Percentiles rank a stretch among this genome's conserved stretches.
These are phyloP conservation scores for Lagerstroemia speciosa DNA, from an alignment of 345 rosid species.

Conservation along the genomic window DNA sequence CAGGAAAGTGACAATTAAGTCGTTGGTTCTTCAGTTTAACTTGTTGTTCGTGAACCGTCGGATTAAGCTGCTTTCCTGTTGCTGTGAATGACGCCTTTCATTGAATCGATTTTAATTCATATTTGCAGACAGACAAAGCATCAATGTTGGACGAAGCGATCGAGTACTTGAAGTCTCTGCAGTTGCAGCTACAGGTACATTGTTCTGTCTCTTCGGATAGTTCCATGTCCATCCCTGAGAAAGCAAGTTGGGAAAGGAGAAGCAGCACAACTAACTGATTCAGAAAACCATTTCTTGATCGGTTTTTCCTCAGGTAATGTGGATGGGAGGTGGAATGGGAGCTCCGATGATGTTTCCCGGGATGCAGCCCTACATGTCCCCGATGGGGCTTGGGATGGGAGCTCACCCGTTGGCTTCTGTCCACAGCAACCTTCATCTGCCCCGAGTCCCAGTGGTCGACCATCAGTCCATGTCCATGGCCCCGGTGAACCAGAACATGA, in stretches of 20 bases:
- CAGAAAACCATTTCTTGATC: not conserved
- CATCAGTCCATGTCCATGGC: slow-evolving; percentile 27
- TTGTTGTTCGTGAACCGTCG: too few species aligned
- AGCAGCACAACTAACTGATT: not conserved
- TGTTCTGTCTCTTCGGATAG: not conserved
- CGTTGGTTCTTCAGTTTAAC: too few species aligned
- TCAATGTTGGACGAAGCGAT: slow-evolving; percentile 93
- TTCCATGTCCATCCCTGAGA: not conserved
- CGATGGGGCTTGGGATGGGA: slow-evolving; percentile 48
- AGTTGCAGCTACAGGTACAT: slow-evolving; percentile 72
- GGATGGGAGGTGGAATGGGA: slow-evolving; percentile 80
- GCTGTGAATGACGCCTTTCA: not conserved
- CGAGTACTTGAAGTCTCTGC: slow-evolving; percentile 86
- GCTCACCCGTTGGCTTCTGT: slow-evolving; percentile 22
- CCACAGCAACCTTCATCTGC: slow-evolving; percentile 30
- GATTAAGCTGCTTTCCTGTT: too few species aligned
- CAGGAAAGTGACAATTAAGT: too few species aligned
- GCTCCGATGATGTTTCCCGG: slow-evolving; percentile 81
- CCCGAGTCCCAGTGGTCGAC: slow-evolving; percentile 35
- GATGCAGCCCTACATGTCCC: slow-evolving; percentile 47
- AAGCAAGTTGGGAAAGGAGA: too few species aligned
- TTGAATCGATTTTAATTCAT: not conserved
- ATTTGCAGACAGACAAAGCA: slow-evolving; percentile 79
- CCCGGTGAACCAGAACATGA: slow-evolving; percentile 28
- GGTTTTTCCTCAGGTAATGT: slow-evolving; percentile 52